These are phyloP conservation scores for Picea mariana DNA, from an alignment of 83 land plant genomes.

Conservation along the genomic window DNA sequence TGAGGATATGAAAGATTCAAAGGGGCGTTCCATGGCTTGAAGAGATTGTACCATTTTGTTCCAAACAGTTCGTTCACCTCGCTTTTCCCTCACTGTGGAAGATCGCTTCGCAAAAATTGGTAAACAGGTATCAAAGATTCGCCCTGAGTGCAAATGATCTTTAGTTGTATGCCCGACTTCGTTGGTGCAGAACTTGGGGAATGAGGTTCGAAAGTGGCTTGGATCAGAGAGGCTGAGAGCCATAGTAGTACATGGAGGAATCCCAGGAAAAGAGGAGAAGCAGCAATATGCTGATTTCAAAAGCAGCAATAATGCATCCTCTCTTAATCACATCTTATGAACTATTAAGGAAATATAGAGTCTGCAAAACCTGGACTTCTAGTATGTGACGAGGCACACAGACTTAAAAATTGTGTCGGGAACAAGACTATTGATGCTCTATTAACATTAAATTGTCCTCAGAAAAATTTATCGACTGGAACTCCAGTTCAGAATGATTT, in stretches of 20 bases:
- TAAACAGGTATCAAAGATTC: constrained; percentile 25
- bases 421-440: constrained; percentile 53
- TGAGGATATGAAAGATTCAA: too few relatives aligned
- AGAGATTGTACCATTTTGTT: too few relatives aligned
- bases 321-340: constrained; percentile 56
- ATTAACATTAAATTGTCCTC: constrained; percentile 24
- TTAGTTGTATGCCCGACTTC: too few relatives aligned
- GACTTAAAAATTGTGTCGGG: constrained; percentile 47
- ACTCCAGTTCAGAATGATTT: constrained; percentile 48
- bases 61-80: too few relatives aligned
- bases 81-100: too few relatives aligned
- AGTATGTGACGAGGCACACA: constrained; percentile 55
- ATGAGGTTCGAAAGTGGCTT: constrained; percentile 54
- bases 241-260: constrained; percentile 38
- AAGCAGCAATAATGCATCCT: constrained; percentile 27
- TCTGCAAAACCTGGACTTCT: constrained; percentile 46
- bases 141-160: constrained; percentile 24
- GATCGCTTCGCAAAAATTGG: too few relatives aligned
- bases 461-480: constrained; percentile 28
- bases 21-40: too few relatives aligned
- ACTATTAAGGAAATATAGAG: constrained; percentile 31
- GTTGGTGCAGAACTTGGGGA: constrained; percentile 23
- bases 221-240: constrained; percentile 41
- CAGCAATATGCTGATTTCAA: constrained; percentile 33
- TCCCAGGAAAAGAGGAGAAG: constrained; percentile 32